These are phyloP conservation scores for Arthrobotrys megalospora DNA, from an alignment of 2,329 filamentous ascomycete genomes.

Conservation along the genomic window DNA sequence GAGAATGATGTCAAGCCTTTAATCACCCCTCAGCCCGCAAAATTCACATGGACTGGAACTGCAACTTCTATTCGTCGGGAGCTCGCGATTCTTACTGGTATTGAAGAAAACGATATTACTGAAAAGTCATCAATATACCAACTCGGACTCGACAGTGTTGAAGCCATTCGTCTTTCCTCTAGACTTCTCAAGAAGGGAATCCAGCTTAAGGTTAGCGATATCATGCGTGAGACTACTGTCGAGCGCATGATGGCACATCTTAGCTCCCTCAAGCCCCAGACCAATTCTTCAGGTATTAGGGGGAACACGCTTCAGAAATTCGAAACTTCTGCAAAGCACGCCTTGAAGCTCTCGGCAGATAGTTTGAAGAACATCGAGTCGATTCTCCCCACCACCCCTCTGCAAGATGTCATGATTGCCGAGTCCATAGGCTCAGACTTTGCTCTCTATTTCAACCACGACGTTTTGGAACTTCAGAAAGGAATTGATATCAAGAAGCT, in stretches of 20 bases:
- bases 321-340: constrained; percentile 52
- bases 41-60: constrained; percentile 74
- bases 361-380: constrained; percentile 70
- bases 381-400: constrained; percentile 81
- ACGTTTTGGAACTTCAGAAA: constrained; percentile 76
- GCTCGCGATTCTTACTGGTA: constrained; percentile 75
- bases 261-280: constrained; percentile 11
- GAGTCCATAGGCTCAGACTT: constrained; percentile 84
- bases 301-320: constrained; percentile 51
- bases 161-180: constrained; percentile 86
- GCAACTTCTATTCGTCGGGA: constrained; percentile 74
- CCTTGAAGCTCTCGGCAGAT: constrained; percentile 13
- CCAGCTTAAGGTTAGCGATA: constrained; percentile 78
- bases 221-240: constrained; percentile 81
- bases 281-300: background rate
- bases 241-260: constrained; percentile 71
- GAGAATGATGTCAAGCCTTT: background rate
- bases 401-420: constrained; percentile 88
- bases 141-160: constrained; percentile 91
- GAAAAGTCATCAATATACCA: constrained; percentile 80
- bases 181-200: constrained; percentile 76
- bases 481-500: constrained; percentile 74
- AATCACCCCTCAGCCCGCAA: background rate
- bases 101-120: constrained; percentile 71
- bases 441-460: constrained; percentile 86